phyloP scores from a whole-genome alignment of 768 basidiomycete genomes.

The Lactarius trivialis region DNA sequence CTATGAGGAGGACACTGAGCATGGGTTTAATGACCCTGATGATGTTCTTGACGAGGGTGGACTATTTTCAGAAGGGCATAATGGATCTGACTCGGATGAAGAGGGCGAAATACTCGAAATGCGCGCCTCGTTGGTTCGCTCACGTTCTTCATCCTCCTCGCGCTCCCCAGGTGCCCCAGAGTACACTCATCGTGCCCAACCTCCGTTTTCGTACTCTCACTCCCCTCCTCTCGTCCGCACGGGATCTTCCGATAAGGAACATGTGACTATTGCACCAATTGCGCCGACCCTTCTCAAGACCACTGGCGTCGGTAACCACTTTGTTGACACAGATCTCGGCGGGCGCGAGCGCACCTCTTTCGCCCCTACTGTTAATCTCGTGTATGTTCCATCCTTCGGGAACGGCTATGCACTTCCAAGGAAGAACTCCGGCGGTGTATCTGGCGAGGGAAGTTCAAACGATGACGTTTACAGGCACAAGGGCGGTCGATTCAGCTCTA shows the following conservation, averaged over 20 bases:
- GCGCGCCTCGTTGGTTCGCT: slow-evolving; percentile 36
- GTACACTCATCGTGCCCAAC: slow-evolving; percentile 22
- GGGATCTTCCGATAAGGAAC: slow-evolving; percentile 39
- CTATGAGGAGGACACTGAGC: slow-evolving; percentile 66
- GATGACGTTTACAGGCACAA: slow-evolving; percentile 34
- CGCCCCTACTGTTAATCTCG: slow-evolving; percentile 55
- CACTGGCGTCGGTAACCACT: slow-evolving; percentile 41
- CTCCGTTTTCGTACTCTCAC: slow-evolving; percentile 22
- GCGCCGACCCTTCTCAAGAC: slow-evolving; percentile 87
- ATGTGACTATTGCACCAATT: slow-evolving; percentile 65
- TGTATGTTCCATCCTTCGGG: slow-evolving; percentile 54
- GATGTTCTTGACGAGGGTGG: slow-evolving; percentile 31
- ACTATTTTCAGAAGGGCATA: slow-evolving; percentile 26
- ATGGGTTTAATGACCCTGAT: slow-evolving; percentile 44
- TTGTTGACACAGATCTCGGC: slow-evolving; percentile 28
- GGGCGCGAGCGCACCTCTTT: slow-evolving; percentile 18
- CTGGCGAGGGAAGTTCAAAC: slow-evolving; percentile 17
- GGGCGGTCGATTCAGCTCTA: slow-evolving; percentile 33
- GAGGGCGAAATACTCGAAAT: slow-evolving; percentile 61
- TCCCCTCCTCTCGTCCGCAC: slow-evolving; percentile 30
- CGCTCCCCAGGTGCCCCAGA: slow-evolving; percentile 22
- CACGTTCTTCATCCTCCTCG: slow-evolving; percentile 38
- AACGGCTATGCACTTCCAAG: slow-evolving; percentile 26
- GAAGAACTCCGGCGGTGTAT: slow-evolving; percentile 25
- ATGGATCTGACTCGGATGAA: slow-evolving; percentile 33